Base-by-base conservation (phyloP, 495 filamentous ascomycete species). In the Penicillium ochrochloron region DNA sequence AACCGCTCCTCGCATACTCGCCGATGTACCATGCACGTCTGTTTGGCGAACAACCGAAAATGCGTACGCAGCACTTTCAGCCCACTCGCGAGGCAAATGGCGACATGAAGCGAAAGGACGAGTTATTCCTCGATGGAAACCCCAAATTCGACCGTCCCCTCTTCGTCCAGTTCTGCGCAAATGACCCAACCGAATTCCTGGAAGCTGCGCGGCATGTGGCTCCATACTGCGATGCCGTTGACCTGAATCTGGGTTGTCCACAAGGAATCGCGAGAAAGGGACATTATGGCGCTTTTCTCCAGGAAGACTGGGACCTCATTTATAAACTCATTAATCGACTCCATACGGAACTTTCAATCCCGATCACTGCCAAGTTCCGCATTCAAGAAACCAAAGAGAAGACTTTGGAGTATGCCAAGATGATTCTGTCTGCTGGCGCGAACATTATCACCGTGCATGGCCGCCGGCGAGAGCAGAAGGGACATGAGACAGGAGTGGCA, bases 161-260 rank as follows among this genome's bases (percentile, higher is more conserved):
- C 8, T 90, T 97, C 71, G 95, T 97, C 12, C 95, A 99, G 70
- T 99, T 99, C 80, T 98, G 96, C 80, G 88, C 94, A 53, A 98
- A 99, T 73, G 82, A 91, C 46, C 92, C 95, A 0, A 81, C 90
- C 35, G 85, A 90, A 54, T 82, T 98, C 5, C 80, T 97, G 17
- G 78, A 82, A 39, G 93, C 94, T 2, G 94, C 94, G 3, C 80
- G 84, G 25, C 81, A 90, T 56, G 92, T 92, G 0, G 85, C 88
- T 3, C 90, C 91, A 0, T 90, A 91, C 77, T 97, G 93, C 73
- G 95, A 99, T 71, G 95, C 94, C 3, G 91, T 99, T 10, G 96
- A 99, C 74, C 79, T 99, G 66, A 99, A 99, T 73, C 84, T 99
- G 1, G 95, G 95, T n/a, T 99, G 95, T 79, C 95, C 95, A 2